Base-by-base conservation (phyloP, 139 green algal genomes). In the Coelastrella sp. region DNA sequence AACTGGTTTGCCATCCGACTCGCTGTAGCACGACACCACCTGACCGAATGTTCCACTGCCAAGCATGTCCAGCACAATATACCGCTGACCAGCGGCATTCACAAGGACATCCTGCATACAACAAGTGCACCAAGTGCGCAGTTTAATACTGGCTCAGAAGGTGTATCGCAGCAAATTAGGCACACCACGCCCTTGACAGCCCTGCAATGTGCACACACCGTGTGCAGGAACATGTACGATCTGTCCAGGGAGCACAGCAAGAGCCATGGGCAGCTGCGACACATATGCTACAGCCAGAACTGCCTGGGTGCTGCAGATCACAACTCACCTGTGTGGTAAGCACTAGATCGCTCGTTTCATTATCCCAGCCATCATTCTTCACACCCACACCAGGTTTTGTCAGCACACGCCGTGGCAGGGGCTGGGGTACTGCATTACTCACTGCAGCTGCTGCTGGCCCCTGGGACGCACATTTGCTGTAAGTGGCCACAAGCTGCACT, bases 31-130 rank as follows among this genome's bases (percentile, higher is more conserved):
- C 78, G 94, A 86, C 57, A 96, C 96, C 74, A 99, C 98, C 93
- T 99, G 98, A 20, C 98, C 98, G 92, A 99, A 99, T 54, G 98
- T 99, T 73, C 98, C 98, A 68, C 96, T 92, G 2, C 98, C 98
- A 85, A 99, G 90, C 92, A 98, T 93, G 77, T 97, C 96, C 14
- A 90, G 86, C 60, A 98, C 96, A 0, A 93, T 74, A 87, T 98
- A 99, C 56, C 95, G 79, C 79, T 87, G 78, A 4, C 87, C 87
- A 59, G 78, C 54, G 5, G 65, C 65, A n/a, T 78, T 76, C 22
- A 71, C 60, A n/a, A 92, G 56, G 68, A 90, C 86, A 73, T 90
- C 89, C 16, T 88, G 68, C 83, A 32, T 8, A 71, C 83, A 80
- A 81, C 56, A 79, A 80, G 7, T 17, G 10, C 23, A 68, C 76